A percentile compares a stretch with the other conserved stretches of the same genome.
These are phyloP conservation scores for Ceratocystis papillata DNA, from an alignment of 2,329 filamentous ascomycete genomes.

Conservation along the genomic window DNA sequence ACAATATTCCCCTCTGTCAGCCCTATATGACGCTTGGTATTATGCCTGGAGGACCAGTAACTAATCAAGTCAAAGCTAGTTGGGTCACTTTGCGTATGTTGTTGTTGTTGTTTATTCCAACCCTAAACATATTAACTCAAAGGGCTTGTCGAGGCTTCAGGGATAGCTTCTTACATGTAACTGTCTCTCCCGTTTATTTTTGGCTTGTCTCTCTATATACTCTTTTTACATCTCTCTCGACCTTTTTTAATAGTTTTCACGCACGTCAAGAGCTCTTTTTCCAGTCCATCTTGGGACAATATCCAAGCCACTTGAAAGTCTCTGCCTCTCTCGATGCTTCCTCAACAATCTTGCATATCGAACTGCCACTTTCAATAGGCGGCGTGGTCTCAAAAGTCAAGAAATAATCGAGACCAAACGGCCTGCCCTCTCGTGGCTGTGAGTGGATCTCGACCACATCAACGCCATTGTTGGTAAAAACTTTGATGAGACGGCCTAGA, in stretches of 20 bases:
- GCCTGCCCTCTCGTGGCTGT: slow-evolving; percentile 17
- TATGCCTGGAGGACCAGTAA: no score
- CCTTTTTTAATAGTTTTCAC: no score
- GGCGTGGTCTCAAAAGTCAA: slow-evolving; percentile 20
- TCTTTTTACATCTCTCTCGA: not conserved
- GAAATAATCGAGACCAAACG: slow-evolving; percentile 23
- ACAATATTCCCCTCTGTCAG: not conserved
- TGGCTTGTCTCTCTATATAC: not conserved
- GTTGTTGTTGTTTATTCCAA: not conserved
- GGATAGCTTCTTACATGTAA: no score
- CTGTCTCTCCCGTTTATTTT: not conserved
- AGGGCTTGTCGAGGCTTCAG: no score
- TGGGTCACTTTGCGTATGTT: no score
- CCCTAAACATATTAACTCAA: no score
- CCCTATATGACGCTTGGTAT: not conserved
- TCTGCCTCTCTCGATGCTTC: slow-evolving; percentile 48
- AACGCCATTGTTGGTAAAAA: slow-evolving; percentile 11
- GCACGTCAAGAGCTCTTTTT: slow-evolving; percentile 13
- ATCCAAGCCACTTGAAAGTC: slow-evolving; percentile 58
- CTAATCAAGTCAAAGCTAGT: no score
- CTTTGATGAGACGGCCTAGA: slow-evolving; percentile 17
- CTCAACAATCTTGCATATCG: slow-evolving; percentile 48
- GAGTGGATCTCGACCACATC: slow-evolving; percentile 21
- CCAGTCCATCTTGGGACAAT: slow-evolving; percentile 39
- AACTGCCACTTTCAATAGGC: slow-evolving; percentile 26